Base-by-base conservation (phyloP, 2,329 filamentous ascomycete genomes). In the Teratosphaeria epicoccoides region DNA sequence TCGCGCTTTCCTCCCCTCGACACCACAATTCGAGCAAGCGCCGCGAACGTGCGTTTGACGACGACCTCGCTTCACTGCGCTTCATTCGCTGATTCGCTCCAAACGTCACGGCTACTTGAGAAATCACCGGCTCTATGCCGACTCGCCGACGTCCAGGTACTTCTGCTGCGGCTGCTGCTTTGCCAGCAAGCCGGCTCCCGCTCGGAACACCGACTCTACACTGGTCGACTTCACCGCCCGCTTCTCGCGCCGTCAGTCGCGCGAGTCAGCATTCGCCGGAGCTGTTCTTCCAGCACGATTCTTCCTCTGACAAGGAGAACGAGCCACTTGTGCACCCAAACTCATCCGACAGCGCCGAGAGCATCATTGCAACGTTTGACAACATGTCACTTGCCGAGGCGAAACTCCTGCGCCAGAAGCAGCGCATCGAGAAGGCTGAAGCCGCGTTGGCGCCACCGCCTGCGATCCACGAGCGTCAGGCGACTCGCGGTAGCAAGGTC, bases 401-500 rank as follows among this genome's bases (percentile, higher is more conserved):
- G 14, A 66, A 64, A 53, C 57, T 68, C 1, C 61, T 60, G 43
- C 64, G 65, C 23, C 64, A 68, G 53, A 61, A 61, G 28, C 60
- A 61, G 52, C 62, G 63, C 49, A 66, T 64, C 25, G 56, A 60
- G 37, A 58, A 59, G 24, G 62, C 60, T 5, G 64, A 68, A 22
- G 59, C 64, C 24, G 56, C 61, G 4, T 49, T 65, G 26, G 52
- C 51, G 12, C 51, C 55, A 12, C 57, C 55, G n/a, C n/a, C 44
- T 1, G 49, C 49, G 28, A 40, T 26, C 24, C 53, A 56, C 29
- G 54, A 52, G 24, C 55, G 56, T 20, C 59, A 55, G n/a, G n/a
- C 28, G 5, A 56, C 61, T 10, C 61, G 60, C 37, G 46, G 28
- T 46, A 17, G 33, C 33, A 64, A 60, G 43, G 49, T 46, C 26